These are phyloP conservation scores for Ceratorhiza oryzae-sativae DNA, from an alignment of 1,284 basidiomycete genomes.

Conservation along the genomic window DNA sequence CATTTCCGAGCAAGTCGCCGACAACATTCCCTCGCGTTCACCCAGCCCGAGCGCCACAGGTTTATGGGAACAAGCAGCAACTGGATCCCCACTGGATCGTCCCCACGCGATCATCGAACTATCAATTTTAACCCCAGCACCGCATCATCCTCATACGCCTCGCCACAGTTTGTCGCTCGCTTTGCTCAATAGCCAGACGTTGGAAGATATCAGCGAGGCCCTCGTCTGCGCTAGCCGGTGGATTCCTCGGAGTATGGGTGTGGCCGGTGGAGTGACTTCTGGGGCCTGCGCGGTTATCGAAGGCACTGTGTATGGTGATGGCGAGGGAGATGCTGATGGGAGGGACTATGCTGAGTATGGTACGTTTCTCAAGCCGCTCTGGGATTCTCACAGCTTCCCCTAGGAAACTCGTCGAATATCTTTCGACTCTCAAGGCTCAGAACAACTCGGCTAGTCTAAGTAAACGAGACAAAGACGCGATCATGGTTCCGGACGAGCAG, in stretches of 20 bases:
- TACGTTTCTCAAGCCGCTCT: not conserved
- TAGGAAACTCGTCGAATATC: constrained; percentile 35
- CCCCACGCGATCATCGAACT: constrained; percentile 34
- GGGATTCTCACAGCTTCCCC: not conserved
- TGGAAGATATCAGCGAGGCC: constrained; percentile 36
- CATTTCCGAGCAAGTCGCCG: constrained; percentile 14
- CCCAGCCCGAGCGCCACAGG: constrained; percentile 9
- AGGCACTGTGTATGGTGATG: constrained; percentile 34
- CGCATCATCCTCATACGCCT: constrained; percentile 36
- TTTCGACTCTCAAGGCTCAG: constrained; percentile 27
- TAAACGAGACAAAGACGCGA: constrained; percentile 32
- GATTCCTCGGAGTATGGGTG: constrained; percentile 34
- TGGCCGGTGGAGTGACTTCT: constrained; percentile 17
- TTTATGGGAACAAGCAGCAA: not conserved
- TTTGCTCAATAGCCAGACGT: constrained; percentile 24
- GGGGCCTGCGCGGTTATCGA: constrained; percentile 31
- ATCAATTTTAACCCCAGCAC: constrained; percentile 32
- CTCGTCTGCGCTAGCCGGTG: constrained; percentile 31
- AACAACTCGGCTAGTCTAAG: constrained; percentile 15
- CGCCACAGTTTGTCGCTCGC: constrained; percentile 32
- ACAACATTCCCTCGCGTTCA: not conserved
- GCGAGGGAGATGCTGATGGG: constrained; percentile 34
- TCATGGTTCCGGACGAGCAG: constrained; percentile 34
- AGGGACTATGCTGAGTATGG: constrained; percentile 36
- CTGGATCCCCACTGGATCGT: not conserved